phyloP scores from a whole-genome alignment of 345 rosid genomes.

The Bruguiera gymnorhiza region DNA sequence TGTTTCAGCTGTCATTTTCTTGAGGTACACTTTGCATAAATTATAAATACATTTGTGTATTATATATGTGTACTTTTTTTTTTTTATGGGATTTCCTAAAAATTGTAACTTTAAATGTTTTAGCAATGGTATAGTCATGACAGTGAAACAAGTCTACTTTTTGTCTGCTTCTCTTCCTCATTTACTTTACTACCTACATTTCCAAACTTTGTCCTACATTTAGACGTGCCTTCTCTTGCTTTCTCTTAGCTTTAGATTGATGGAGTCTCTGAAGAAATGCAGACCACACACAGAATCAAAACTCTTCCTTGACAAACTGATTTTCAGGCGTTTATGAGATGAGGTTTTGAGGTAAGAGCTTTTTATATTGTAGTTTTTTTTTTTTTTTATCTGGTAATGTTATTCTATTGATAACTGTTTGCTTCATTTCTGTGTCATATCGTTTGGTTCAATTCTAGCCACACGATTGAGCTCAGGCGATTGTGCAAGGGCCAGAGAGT shows the following conservation, averaged over 20 bases:
- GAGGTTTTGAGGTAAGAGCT: constrained; percentile 33
- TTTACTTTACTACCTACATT: constrained; percentile 32
- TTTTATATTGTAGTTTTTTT: not conserved
- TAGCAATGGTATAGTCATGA: constrained; percentile 21
- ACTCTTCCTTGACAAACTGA: constrained; percentile 24
- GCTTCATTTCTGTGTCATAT: constrained; percentile 8
- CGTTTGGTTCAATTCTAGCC: constrained; percentile 30
- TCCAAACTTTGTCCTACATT: constrained; percentile 33
- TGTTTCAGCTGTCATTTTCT: constrained; percentile 34
- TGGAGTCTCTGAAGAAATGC: constrained; percentile 14
- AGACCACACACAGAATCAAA: constrained; percentile 29
- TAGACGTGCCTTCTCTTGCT: constrained; percentile 9
- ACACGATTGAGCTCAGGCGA: constrained; percentile 29
- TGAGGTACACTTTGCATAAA: constrained; percentile 14
- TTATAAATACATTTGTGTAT: not conserved
- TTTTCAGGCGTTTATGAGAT: constrained; percentile 32
- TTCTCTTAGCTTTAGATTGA: constrained; percentile 4
- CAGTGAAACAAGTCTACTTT: constrained; percentile 45
- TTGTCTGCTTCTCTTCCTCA: constrained; percentile 34
- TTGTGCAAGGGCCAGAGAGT: constrained; percentile 27
- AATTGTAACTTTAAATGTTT: not conserved
- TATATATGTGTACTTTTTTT: not conserved
- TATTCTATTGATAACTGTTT: not conserved
- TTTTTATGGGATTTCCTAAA: not conserved
- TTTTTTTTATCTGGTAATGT: not conserved